Base-by-base conservation (phyloP, 805 yeast genomes). In the Wickerhamiella cacticola region DNA sequence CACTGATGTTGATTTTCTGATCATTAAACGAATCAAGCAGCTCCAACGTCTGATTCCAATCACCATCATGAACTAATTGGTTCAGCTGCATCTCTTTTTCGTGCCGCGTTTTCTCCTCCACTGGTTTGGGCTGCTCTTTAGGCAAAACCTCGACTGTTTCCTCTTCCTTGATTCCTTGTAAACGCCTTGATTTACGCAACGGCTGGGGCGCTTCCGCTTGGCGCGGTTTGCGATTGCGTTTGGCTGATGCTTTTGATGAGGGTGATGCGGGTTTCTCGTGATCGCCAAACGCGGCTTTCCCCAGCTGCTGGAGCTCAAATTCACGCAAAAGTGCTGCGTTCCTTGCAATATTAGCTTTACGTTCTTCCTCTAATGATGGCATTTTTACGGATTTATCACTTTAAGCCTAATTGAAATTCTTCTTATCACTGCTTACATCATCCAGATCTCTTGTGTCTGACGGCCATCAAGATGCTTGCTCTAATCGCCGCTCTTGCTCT, bases 311-410 rank as follows among this genome's bases (percentile, higher is more conserved):
- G 16, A 89, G 68, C 53, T 86, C 82, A 53, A 89, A 70, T 54
- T 80, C 77, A 55, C 76, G 71, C 46, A 89, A 68, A 21, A 88
- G 72, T 54, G 78, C 83, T 61, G 79, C 78, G 64, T 89, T 92
- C 44, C 97, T 71, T 53, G 78, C 83, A 51, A 89, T 92, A 59
- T 63, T 63, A 31, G 58, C 64, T 39, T 48, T 55, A 23, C 68
- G 46, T 51, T 59, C 57, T 33, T 53, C 52, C 47, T 63, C 68
- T 26, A 63, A 33, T 15, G 43, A 15, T 7, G 28, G 28, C 28
- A 25, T 25, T 25, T 10, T 10, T 10, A 7, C 28, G 10, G 10
- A 25, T 7, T 10, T 25, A 10, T 7, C 28, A 25, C 7, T 7
- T 7, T 10, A 25, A 25, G 28, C 28, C 28, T 7, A 7, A 25